A percentile compares a stretch with the other conserved stretches of the same genome.
phyloP scores from a whole-genome alignment of 106 monocot species.

The Hemerocallis citrina region DNA sequence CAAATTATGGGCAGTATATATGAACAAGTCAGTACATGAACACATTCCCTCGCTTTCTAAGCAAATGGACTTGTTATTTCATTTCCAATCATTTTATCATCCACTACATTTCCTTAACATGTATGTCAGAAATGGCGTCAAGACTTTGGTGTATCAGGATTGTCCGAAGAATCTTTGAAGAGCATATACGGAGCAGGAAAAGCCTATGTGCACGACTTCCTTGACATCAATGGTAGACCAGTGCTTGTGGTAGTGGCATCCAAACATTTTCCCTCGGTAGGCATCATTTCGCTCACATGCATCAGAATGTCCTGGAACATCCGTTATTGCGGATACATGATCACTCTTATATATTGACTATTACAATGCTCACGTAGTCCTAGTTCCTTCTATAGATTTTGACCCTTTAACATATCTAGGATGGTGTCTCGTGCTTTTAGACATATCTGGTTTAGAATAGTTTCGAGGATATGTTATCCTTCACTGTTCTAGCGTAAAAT shows the following conservation, averaged over 20 bases:
- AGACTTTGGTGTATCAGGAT: constrained; percentile 72
- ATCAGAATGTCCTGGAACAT: too few relatives aligned
- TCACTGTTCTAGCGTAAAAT: too few relatives aligned
- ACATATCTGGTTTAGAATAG: too few relatives aligned
- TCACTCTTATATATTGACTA: too few relatives aligned
- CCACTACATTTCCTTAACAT: constrained; percentile 10
- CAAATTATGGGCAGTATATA: too few relatives aligned
- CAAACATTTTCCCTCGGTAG: constrained; percentile 79
- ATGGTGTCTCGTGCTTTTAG: too few relatives aligned
- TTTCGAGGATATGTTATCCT: too few relatives aligned
- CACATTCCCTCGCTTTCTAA: neutral
- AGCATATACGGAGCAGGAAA: constrained; percentile 66
- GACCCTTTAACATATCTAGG: too few relatives aligned
- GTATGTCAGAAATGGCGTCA: constrained; percentile 70
- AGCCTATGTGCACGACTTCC: constrained; percentile 77
- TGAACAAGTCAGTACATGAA: neutral
- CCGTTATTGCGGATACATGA: too few relatives aligned
- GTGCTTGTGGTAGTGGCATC: constrained; percentile 82
- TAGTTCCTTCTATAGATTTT: too few relatives aligned
- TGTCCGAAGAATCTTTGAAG: constrained; percentile 66
- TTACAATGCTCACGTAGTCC: too few relatives aligned
- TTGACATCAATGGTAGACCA: constrained; percentile 68
- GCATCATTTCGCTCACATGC: constrained; percentile 3
- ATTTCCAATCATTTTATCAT: neutral
- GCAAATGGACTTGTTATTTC: neutral